These are phyloP conservation scores for Aspergillus felis DNA, from an alignment of 2,329 filamentous ascomycete genomes.

Conservation along the genomic window DNA sequence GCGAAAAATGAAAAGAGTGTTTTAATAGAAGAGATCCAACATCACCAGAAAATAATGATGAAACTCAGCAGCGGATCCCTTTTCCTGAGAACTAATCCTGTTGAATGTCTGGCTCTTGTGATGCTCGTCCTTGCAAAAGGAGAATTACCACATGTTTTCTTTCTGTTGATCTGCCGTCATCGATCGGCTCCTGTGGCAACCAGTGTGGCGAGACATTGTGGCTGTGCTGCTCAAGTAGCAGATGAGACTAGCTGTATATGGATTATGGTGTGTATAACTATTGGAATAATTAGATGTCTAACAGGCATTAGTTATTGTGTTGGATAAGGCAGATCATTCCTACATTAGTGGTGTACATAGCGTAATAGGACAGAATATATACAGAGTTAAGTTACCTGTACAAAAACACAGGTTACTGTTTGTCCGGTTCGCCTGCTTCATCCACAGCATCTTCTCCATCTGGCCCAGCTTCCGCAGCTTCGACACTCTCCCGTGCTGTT, in stretches of 20 bases:
- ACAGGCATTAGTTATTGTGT: neutral
- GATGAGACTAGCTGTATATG: neutral
- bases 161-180: constrained; percentile 20
- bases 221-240: constrained; percentile 10
- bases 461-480: constrained; percentile 18
- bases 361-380: neutral
- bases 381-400: neutral
- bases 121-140: neutral
- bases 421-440: neutral
- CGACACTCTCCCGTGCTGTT: constrained; percentile 24
- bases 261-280: neutral
- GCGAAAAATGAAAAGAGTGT: neutral
- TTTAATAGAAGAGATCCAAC: constrained; percentile 13
- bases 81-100: neutral
- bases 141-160: constrained; percentile 10
- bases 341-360: neutral
- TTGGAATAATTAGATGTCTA: too few relatives aligned
- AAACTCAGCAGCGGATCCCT: neutral
- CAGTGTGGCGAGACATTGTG: constrained; percentile 9
- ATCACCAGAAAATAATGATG: constrained; percentile 7
- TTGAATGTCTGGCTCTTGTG: neutral
- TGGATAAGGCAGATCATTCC: neutral
- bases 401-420: neutral
- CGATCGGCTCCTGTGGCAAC: constrained; percentile 20
- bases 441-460: constrained; percentile 8